Conservation (phyloP, 2,329 filamentous ascomycete species). For the Mycosphaerella sp. region DNA sequence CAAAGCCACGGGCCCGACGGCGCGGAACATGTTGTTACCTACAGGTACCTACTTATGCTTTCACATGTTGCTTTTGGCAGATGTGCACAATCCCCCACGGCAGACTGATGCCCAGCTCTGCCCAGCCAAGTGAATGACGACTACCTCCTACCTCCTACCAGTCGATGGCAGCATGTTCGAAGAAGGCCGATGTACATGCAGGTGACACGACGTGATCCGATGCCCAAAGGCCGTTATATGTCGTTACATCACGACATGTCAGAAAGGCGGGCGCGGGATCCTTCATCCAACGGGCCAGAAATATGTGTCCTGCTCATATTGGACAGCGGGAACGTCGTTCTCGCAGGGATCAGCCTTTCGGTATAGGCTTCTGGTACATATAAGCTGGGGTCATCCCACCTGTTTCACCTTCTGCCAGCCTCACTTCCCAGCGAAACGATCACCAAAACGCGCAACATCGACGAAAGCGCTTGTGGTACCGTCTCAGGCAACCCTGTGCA, state of each 20-base stretch:
- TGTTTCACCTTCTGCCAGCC: slow-evolving; percentile 1
- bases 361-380: slow-evolving; percentile 6
- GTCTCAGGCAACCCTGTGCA: neutral
- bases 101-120: neutral
- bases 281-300: neutral
- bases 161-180: neutral
- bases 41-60: too few species aligned
- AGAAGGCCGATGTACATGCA: neutral
- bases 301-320: slow-evolving; percentile 8
- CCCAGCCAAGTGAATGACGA: neutral
- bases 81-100: neutral
- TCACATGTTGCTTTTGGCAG: neutral
- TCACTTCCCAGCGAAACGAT: slow-evolving; percentile 5
- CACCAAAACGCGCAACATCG: slow-evolving; percentile 3
- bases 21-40: neutral
- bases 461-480: neutral
- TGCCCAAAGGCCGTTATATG: neutral
- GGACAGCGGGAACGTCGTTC: neutral
- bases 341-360: neutral
- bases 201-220: slow-evolving; percentile 1
- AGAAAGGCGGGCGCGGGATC: neutral
- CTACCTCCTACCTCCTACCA: neutral
- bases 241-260: slow-evolving; percentile 2
- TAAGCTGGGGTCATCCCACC: slow-evolving; percentile 6
- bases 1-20: neutral